Evolutionary conservation across 805 yeast genomes (phyloP), one percentile per base, ranked within the genome.

Genomic region (Saccharomycopsis synnaedendra): DNA sequence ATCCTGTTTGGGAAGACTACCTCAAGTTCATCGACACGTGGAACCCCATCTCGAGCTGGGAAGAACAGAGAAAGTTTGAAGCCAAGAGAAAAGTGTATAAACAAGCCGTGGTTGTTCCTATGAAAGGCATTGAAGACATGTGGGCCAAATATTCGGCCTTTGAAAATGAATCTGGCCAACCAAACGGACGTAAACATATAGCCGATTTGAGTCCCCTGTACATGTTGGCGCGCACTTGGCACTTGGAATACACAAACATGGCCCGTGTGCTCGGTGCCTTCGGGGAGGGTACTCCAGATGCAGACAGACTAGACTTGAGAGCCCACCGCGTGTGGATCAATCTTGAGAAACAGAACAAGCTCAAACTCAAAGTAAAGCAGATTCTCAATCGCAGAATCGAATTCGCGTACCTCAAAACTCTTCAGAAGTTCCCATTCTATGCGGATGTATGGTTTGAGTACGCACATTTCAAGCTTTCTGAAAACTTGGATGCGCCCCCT

Each of bases 61-160:
- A 90, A 59, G 82, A 78, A 54, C 88, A 84, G 59, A 89, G 84
- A 56, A 82, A 85, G 54, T 72, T 75, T 57, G 96, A 86, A 57
- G 68, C 81, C 57, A 75, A 84, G 42, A 72, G 97, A 56, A 80
- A 78, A 53, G 71, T 83, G 4, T 86, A 82, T 62, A 76, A 82
- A 55, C 75, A 75, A 50, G 78, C 83, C 54, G 69, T 88, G 19
- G 68, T 74, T n/a, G 71, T 79, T n/a, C 98, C 98, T 3, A 70
- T 85, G 31, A 73, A 74, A 44, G 77, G 79, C 51, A 66, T 90
- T 43, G 96, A 89, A 60, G 71, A 70, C 28, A 68, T 84, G 48
- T 90, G 98, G 98, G 69, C 75, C 50, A 78, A 69, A 44, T 90
- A 88, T 63, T 81, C 85, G 28, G 69, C 72, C 50, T 93, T 93